Conservation (phyloP, 495 filamentous ascomycete species). For the Penicillium samsonianum region DNA sequence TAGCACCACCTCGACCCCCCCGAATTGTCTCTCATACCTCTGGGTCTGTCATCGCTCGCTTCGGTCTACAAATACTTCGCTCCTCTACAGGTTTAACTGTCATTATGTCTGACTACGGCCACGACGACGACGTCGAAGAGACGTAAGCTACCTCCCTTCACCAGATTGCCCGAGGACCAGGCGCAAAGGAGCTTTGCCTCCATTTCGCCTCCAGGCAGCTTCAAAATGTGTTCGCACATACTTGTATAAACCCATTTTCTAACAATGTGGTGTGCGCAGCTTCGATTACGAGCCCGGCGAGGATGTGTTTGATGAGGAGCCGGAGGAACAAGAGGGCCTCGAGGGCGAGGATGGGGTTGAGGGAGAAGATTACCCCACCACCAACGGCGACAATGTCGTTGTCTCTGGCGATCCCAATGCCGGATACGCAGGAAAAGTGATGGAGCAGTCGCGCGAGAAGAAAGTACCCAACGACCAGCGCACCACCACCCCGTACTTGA, state of each 20-base stretch:
- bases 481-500: slow-evolving; percentile 97
- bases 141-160: slow-evolving; percentile 34
- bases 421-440: slow-evolving; percentile 52
- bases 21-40: slow-evolving; percentile 11
- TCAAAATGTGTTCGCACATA: slow-evolving; percentile 6
- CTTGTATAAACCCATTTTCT: slow-evolving; percentile 15
- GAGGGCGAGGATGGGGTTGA: slow-evolving; percentile 46
- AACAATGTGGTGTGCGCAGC: slow-evolving; percentile 30
- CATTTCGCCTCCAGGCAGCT: slow-evolving; percentile 5
- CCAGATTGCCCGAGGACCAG: neutral
- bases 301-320: slow-evolving; percentile 67
- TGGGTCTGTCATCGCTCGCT: slow-evolving; percentile 22
- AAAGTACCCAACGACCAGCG: slow-evolving; percentile 87
- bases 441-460: slow-evolving; percentile 75
- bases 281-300: slow-evolving; percentile 59
- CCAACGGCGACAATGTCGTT: slow-evolving; percentile 61
- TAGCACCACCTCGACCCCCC: slow-evolving; percentile 11
- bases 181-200: slow-evolving; percentile 14
- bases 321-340: slow-evolving; percentile 50
- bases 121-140: slow-evolving; percentile 66
- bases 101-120: slow-evolving; percentile 82
- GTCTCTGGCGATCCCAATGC: slow-evolving; percentile 75
- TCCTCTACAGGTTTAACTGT: slow-evolving; percentile 5
- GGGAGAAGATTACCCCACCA: slow-evolving; percentile 52
- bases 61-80: slow-evolving; percentile 1